phyloP scores from a whole-genome alignment of 805 yeast genomes.

The Wickerhamiella kurtzmanii region DNA sequence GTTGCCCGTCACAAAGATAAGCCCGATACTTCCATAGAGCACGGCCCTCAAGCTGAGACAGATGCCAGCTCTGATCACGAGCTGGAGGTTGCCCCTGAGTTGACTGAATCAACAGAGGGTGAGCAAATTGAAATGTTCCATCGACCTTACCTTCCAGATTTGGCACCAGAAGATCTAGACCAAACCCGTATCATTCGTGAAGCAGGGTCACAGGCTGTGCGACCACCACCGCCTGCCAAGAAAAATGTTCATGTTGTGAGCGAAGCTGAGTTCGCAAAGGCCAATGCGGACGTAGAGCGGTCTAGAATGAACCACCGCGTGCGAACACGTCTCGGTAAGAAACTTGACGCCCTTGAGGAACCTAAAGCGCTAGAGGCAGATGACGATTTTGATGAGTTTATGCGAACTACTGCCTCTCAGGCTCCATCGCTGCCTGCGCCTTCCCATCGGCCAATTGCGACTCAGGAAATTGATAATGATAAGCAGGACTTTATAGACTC shows the following conservation, averaged over 20 bases:
- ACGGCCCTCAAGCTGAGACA: background rate
- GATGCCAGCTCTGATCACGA: background rate
- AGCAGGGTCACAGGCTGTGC: background rate
- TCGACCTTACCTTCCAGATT: background rate
- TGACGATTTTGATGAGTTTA: slow-evolving; percentile 18
- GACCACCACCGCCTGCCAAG: background rate
- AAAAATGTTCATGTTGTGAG: background rate
- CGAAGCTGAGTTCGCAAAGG: slow-evolving; percentile 6
- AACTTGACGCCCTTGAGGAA: slow-evolving; percentile 5
- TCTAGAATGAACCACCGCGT: slow-evolving; percentile 11
- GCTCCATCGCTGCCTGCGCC: background rate
- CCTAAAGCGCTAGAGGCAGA: slow-evolving; percentile 12
- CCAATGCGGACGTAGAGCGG: slow-evolving; percentile 12
- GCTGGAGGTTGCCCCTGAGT: background rate
- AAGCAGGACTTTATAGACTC: slow-evolving; percentile 12
- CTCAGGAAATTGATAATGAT: slow-evolving; percentile 2
- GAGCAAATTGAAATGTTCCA: background rate
- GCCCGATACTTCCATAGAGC: background rate
- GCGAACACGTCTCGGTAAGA: slow-evolving; percentile 7
- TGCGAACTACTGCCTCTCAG: slow-evolving; percentile 6
- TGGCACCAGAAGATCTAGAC: background rate
- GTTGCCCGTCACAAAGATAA: background rate
- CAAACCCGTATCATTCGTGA: background rate
- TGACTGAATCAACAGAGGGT: too few species aligned
- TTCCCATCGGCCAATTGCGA: background rate